Percentiles rank a stretch among this genome's conserved stretches.
Evolutionary conservation across 768 basidiomycete species (phyloP).

Genomic region (Kwoniella newhampshirensis): DNA sequence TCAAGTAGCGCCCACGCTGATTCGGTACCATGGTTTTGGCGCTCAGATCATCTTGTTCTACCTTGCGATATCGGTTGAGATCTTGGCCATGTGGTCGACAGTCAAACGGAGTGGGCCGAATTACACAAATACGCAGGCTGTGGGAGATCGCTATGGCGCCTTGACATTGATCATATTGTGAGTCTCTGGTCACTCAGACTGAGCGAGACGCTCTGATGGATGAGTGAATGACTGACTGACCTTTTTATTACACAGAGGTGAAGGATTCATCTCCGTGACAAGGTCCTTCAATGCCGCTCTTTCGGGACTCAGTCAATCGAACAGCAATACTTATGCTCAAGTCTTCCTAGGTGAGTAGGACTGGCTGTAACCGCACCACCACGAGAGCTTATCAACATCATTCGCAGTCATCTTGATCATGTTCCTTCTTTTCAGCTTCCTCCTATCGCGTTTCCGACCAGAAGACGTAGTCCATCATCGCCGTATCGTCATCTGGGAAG

Average conservation of each 20-base stretch:
- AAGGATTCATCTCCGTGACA: slow-evolving; percentile 43
- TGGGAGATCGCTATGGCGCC: slow-evolving; percentile 38
- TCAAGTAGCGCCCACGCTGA: neutral
- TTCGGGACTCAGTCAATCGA: slow-evolving; percentile 26
- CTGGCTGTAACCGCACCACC: neutral
- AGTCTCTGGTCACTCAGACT: neutral
- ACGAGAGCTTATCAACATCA: neutral
- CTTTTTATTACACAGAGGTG: slow-evolving; percentile 26
- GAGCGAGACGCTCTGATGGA: neutral
- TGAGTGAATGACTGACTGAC: too few species aligned
- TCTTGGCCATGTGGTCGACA: slow-evolving; percentile 16
- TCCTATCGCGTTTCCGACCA: slow-evolving; percentile 28
- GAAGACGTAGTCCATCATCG: slow-evolving; percentile 11
- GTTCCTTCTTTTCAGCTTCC: slow-evolving; percentile 32
- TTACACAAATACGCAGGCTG: slow-evolving; percentile 7
- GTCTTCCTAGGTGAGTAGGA: slow-evolving; percentile 29
- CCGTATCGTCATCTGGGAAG: slow-evolving; percentile 30
- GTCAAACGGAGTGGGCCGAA: neutral
- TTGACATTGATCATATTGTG: slow-evolving; percentile 45
- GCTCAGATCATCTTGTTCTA: slow-evolving; percentile 35
- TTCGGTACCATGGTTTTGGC: neutral
- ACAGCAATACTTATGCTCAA: slow-evolving; percentile 30
- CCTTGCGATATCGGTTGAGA: slow-evolving; percentile 24
- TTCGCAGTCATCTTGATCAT: slow-evolving; percentile 30
- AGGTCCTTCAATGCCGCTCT: slow-evolving; percentile 35